These are phyloP conservation scores for Ustilago curta DNA, from an alignment of 1,284 basidiomycete species.

Conservation along the genomic window DNA sequence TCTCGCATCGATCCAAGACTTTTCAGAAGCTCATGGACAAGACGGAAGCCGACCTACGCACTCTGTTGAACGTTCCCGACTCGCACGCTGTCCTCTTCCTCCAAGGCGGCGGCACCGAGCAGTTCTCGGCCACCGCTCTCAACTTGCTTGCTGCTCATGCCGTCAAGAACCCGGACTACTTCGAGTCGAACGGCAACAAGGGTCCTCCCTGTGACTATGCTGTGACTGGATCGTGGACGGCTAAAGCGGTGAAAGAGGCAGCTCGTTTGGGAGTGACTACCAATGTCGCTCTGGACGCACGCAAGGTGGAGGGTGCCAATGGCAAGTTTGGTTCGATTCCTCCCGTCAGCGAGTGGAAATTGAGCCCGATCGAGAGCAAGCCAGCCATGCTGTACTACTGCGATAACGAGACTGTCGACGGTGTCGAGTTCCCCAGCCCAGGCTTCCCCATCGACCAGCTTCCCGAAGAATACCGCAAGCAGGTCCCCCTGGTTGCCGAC, in stretches of 20 bases:
- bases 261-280: constrained; percentile 57
- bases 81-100: constrained; percentile 64
- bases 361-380: constrained; percentile 74
- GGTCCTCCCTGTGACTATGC: constrained; percentile 66
- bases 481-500: constrained; percentile 89
- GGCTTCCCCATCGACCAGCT: constrained; percentile 89
- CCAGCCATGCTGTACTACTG: constrained; percentile 97
- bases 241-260: constrained; percentile 66
- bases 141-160: constrained; percentile 66
- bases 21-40: constrained; percentile 63
- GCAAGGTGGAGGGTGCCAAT: constrained; percentile 47
- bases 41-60: constrained; percentile 64
- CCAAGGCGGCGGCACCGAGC: constrained; percentile 68
- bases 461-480: constrained; percentile 72
- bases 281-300: constrained; percentile 57
- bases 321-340: constrained; percentile 82
- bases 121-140: constrained; percentile 66
- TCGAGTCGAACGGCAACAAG: constrained; percentile 39
- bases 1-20: constrained; percentile 65
- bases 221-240: constrained; percentile 65
- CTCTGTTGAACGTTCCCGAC: constrained; percentile 60
- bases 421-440: constrained; percentile 84
- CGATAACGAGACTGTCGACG: constrained; percentile 99
- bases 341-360: constrained; percentile 78
- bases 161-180: constrained; percentile 58